A percentile compares a stretch with the other conserved stretches of the same genome.
These are phyloP conservation scores for Cyclotella atomus DNA, from an alignment of 108 stramenopile genomes.

Conservation along the genomic window DNA sequence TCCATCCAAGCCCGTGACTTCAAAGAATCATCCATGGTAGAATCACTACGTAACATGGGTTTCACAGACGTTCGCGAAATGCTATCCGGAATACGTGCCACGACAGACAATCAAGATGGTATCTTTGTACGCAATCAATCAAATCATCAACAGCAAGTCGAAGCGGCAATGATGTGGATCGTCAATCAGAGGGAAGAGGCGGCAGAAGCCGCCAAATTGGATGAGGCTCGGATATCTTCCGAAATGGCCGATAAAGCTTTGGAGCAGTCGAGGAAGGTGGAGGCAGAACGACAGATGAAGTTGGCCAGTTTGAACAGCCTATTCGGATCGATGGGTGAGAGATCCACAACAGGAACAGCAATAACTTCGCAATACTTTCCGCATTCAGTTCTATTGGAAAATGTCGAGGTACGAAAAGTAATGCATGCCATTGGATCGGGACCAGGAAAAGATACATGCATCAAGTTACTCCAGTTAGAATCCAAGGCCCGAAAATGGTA, in stretches of 20 bases:
- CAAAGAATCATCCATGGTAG: constrained; percentile 32
- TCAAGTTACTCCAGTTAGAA: constrained; percentile 53
- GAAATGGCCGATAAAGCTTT: constrained; percentile 34
- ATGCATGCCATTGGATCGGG: constrained; percentile 17
- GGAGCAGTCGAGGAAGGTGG: constrained; percentile 35
- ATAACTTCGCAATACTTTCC: constrained; percentile 36
- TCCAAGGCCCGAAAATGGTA: constrained; percentile 67
- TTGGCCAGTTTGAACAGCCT: constrained; percentile 26
- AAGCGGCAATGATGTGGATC: constrained; percentile 70
- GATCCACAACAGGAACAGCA: too few relatives aligned
- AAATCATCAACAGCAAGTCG: constrained; percentile 43
- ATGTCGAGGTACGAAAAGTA: constrained; percentile 7
- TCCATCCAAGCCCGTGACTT: constrained; percentile 32
- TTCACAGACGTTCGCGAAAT: constrained; percentile 52
- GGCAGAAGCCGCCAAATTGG: constrained; percentile 61
- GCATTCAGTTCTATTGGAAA: constrained; percentile 30
- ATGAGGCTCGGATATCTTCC: constrained; percentile 58
- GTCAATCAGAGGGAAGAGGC: constrained; percentile 67
- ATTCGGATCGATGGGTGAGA: constrained; percentile 32
- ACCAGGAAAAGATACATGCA: constrained; percentile 35
- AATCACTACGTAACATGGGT: constrained; percentile 44
- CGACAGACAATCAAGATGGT: constrained; percentile 15
- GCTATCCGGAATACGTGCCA: constrained; percentile 48
- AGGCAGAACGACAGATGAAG: constrained; percentile 23
- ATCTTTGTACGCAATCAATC: constrained; percentile 8